Base-by-base conservation (phyloP, 2,329 filamentous ascomycete genomes). In the Colletotrichum costaricense region DNA sequence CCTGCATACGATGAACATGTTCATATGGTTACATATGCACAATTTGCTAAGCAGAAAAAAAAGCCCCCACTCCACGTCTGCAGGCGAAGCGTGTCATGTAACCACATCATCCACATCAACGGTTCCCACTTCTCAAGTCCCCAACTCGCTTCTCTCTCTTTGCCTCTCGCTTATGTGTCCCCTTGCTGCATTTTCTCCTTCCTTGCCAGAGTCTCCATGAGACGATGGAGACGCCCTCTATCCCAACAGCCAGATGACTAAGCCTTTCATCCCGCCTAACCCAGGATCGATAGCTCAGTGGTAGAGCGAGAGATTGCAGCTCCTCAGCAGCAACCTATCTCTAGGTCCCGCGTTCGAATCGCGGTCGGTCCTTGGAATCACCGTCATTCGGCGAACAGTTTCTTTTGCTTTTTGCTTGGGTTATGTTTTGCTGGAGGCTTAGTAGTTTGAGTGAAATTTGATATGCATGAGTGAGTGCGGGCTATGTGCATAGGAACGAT, bases 251-350 rank as follows among this genome's bases (percentile, higher is more conserved):
- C 12, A 8, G 60, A 70, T 73, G 70, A 73, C 70, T 73, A 62
- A 73, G 35, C 46, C 3, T 2, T 11, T 7, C 7, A 16, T 26
- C 12, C 11, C 24, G 12, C 49, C 26, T 12, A n/a, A 42, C 1
- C 46, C 33, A 63, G 70, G 70, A 73, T 73, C 70, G 70, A 73
- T 73, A 73, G 70, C 70, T 73, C 70, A 73, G 67, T 73, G 70
- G 70, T 73, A 73, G 70, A 73, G 70, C 70, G 70, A 73, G 70
- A 73, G 70, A 73, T 73, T 73, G 70, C 70, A 73, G 70, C 35
- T 60, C 16, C 22, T 16, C 14, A 35, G 22, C 35, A 65, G 70
- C 66, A 69, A 42, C 59, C 22, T 72, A 73, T 73, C 70, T 73
- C 70, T 73, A 73, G 70, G 70, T 67, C 70, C 70, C 70, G 70